phyloP scores from a whole-genome alignment of 441 rosid species.

The Mallotus japonicus region DNA sequence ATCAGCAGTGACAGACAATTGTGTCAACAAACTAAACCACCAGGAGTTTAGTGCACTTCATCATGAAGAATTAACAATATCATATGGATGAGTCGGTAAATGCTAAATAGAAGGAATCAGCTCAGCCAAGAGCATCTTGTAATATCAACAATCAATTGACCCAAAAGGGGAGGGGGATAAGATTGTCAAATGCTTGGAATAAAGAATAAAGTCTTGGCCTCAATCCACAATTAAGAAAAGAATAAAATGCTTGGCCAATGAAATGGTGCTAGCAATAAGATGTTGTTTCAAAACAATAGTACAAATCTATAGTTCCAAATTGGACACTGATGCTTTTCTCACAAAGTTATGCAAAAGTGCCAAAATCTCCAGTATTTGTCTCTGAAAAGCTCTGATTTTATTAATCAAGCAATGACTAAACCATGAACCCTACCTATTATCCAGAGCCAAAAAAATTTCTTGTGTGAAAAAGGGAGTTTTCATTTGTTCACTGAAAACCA shows the following conservation, averaged over 20 bases:
- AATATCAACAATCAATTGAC: slow-evolving; percentile 14
- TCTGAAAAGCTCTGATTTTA: slow-evolving; percentile 20
- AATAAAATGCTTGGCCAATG: slow-evolving; percentile 9
- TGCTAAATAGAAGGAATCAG: slow-evolving; percentile 20
- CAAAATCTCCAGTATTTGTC: slow-evolving; percentile 18
- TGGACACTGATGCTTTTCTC: background rate
- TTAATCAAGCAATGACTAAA: slow-evolving; percentile 11
- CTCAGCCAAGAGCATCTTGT: slow-evolving; percentile 27
- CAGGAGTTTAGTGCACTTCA: slow-evolving; percentile 23
- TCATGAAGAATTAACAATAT: slow-evolving; percentile 24
- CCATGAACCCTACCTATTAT: slow-evolving; percentile 4
- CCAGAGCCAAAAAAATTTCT: slow-evolving; percentile 1
- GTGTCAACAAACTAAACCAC: slow-evolving; percentile 14
- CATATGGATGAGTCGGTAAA: slow-evolving; percentile 27
- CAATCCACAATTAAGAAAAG: background rate
- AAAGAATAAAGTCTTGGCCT: slow-evolving; percentile 17
- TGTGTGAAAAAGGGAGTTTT: slow-evolving; percentile 9
- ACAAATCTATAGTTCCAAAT: background rate
- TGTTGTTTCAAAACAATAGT: background rate
- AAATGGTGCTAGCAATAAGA: slow-evolving; percentile 8
- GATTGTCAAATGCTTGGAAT: slow-evolving; percentile 16
- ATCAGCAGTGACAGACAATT: slow-evolving; percentile 1
- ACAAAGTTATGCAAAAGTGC: slow-evolving; percentile 11
- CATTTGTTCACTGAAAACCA: background rate
- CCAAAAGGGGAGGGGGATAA: background rate